Percentiles rank a stretch among this genome's conserved stretches.
phyloP scores from a whole-genome alignment of 2,329 filamentous ascomycete species.

The Talaromyces sp. region DNA sequence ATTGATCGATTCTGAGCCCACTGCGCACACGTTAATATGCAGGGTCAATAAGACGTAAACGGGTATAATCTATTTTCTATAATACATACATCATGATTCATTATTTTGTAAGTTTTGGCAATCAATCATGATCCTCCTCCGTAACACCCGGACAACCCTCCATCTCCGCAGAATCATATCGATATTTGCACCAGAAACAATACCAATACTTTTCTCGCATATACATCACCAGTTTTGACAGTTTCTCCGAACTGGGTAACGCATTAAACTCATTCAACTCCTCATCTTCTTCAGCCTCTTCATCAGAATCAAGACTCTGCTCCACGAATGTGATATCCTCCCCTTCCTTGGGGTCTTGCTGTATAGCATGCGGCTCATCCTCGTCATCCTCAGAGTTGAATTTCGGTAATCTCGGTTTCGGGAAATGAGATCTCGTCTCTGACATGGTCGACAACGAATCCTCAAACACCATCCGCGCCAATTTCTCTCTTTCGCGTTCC shows the following conservation, averaged over 20 bases:
- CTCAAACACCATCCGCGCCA: constrained; percentile 35
- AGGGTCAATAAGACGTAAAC: no score
- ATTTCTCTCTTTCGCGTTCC: constrained; percentile 51
- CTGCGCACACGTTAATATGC: no score
- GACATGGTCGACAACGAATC: constrained; percentile 26
- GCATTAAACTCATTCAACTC: constrained; percentile 79
- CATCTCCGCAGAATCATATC: constrained; percentile 69
- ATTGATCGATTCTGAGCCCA: no score
- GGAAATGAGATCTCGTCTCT: constrained; percentile 35
- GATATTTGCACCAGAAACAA: constrained; percentile 95
- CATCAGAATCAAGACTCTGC: constrained; percentile 63
- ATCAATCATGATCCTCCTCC: constrained; percentile 74
- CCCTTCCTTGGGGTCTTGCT: constrained; percentile 55
- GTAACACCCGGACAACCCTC: constrained; percentile 84
- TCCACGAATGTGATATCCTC: constrained; percentile 44
- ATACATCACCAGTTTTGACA: constrained; percentile 66
- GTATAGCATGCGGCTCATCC: constrained; percentile 54
- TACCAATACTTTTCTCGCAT: constrained; percentile 72
- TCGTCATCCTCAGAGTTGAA: constrained; percentile 31
- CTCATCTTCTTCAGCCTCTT: constrained; percentile 71
- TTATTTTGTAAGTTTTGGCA: neutral
- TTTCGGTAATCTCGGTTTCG: constrained; percentile 54
- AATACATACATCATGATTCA: neutral
- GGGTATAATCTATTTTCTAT: constrained; percentile 5
- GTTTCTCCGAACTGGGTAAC: constrained; percentile 63